Percentiles rank a stretch among this genome's conserved stretches.
Evolutionary conservation across 106 monocot genomes (phyloP).

Genomic region (Dactylorhiza incarnata): DNA sequence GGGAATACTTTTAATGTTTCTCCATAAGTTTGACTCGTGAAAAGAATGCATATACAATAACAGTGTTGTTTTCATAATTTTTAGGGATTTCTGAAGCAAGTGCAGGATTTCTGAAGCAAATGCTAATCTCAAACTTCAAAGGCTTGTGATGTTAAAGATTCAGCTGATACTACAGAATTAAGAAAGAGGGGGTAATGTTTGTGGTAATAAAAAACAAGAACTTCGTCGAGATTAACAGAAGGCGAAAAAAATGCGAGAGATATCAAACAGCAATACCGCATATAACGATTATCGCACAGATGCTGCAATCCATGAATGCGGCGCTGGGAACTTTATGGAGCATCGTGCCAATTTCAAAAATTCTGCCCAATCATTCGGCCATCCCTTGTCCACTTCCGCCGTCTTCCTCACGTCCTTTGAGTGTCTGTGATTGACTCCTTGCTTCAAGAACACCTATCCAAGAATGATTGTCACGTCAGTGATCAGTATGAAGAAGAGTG

Average conservation of each 20-base stretch:
- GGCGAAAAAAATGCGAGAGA: neutral
- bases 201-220: too few species aligned
- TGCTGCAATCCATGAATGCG: slow-evolving; percentile 45
- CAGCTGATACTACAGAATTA: too few species aligned
- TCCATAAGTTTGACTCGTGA: too few species aligned
- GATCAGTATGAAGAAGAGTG: slow-evolving; percentile 47
- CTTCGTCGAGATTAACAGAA: too few species aligned
- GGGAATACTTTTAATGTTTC: too few species aligned
- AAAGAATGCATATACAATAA: too few species aligned
- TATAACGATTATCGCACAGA: slow-evolving; percentile 59
- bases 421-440: slow-evolving; percentile 4
- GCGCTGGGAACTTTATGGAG: slow-evolving; percentile 36
- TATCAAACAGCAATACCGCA: slow-evolving; percentile 24
- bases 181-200: too few species aligned
- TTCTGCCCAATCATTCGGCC: slow-evolving; percentile 20
- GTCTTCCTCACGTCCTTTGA: neutral
- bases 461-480: slow-evolving; percentile 45
- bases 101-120: too few species aligned
- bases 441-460: slow-evolving; percentile 18
- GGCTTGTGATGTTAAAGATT: too few species aligned
- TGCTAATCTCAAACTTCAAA: too few species aligned
- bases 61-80: too few species aligned
- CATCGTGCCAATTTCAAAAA: slow-evolving; percentile 31
- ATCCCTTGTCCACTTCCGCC: slow-evolving; percentile 5
- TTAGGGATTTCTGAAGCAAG: too few species aligned